These are phyloP conservation scores for Limonium bicolor DNA, from an alignment of 148 eudicot species.

Conservation along the genomic window DNA sequence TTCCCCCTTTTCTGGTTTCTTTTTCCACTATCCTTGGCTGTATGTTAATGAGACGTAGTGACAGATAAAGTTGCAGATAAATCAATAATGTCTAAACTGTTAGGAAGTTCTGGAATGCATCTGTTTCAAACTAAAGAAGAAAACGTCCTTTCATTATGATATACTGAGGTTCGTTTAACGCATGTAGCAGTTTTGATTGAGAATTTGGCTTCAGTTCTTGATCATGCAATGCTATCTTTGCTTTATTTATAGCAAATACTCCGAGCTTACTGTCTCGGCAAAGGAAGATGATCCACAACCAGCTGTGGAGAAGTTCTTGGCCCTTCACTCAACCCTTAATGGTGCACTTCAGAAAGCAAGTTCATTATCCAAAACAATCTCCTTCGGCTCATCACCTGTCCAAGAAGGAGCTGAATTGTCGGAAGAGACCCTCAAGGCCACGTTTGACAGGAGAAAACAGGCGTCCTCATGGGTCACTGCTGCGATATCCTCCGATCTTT, in stretches of 20 bases:
- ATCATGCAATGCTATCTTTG: background rate
- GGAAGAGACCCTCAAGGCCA: constrained; percentile 44
- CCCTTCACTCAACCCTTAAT: constrained; percentile 47
- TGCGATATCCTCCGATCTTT: constrained; percentile 58
- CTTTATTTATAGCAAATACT: constrained; percentile 44
- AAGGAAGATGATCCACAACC: constrained; percentile 75
- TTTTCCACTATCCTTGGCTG: too few relatives aligned
- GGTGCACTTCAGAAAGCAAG: constrained; percentile 28
- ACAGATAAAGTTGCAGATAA: too few relatives aligned
- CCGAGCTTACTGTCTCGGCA: constrained; percentile 52
- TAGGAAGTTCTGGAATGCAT: too few relatives aligned
- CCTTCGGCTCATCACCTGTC: constrained; percentile 39
- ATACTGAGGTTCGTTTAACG: too few relatives aligned
- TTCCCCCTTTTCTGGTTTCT: too few relatives aligned
- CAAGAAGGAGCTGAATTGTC: constrained; percentile 42
- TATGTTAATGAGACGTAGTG: too few relatives aligned
- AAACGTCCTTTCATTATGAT: too few relatives aligned
- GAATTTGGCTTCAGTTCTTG: too few relatives aligned
- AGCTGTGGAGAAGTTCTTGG: constrained; percentile 72
- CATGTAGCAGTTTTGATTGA: too few relatives aligned
- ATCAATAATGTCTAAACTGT: too few relatives aligned
- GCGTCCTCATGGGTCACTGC: constrained; percentile 85
- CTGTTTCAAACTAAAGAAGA: too few relatives aligned
- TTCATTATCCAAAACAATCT: constrained; percentile 37
- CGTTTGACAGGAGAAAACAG: constrained; percentile 52